Evolutionary conservation across 225 moss, liverwort and hornwort species (phyloP), one percentile per base, ranked within the genome.

Genomic region (Lunularia cruciata): DNA sequence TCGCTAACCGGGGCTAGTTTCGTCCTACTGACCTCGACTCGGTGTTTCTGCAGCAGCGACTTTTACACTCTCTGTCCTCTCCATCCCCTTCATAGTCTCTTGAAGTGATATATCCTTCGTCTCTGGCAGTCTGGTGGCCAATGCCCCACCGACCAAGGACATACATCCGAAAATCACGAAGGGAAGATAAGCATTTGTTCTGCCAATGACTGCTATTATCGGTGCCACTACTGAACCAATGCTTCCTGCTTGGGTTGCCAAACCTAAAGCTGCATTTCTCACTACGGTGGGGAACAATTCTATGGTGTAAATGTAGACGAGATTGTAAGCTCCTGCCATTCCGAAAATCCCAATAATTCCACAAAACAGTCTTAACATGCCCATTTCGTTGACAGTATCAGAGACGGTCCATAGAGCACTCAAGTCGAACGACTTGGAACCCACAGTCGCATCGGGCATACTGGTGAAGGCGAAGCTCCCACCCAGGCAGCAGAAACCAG

Each of bases 201-300:
- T 75, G 5, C 86, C 88, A 6, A 73, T 48, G 36, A 84, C 82
- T 7, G 84, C 88, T 47, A 93, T 72, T 43, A 73, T 52, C 0
- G 92, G 92, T 5, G 88, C 83, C 54, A 84, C 74, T 12, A 93
- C 83, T 9, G 90, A 63, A 37, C 92, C 92, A 8, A 90, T 63
- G 53, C 90, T 86, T 9, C 65, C 79, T 22, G 85, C 85, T 78
- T 93, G 92, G 18, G 83, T 77, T 0, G 83, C 67, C 0, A 93
- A 61, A 43, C 92, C 92, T 0, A 93, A 79, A 3, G 88, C 90
- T 2, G 88, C 83, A 67, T 93, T 93, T 73, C 92, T 74, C 60
- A 92, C 92, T 33, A 92, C 90, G 0, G 92, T 92, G 11, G 90
- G 92, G 19, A 93, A 93, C 22, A 93, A 81, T 85, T 93, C 92